Evolutionary conservation across 176 grass and related monocot species (phyloP), one percentile per base, ranked within the genome.

Genomic region (Oryza rufipogon): DNA sequence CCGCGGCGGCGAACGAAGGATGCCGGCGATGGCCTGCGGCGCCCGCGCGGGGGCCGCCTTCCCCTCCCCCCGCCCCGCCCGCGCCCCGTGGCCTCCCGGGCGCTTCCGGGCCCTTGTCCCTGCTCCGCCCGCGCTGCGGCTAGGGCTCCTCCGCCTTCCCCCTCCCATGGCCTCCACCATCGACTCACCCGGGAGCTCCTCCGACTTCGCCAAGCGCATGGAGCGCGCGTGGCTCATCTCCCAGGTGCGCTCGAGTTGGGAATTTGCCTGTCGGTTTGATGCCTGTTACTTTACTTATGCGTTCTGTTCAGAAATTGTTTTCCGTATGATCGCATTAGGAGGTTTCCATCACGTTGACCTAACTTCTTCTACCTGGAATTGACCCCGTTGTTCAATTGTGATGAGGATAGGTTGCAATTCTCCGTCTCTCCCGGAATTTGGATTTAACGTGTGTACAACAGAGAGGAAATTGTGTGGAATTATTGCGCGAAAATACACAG

Each of bases 221-320:
- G 93, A 95, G 42, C 91, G 80, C 54, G 91, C 81, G 17, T 96
- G 96, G 96, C 89, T 96, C 84, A 99, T 99, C 86, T 94, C 96
- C 84, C 81, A 99, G 91, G 96, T 95, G 39, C 56, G 15, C 26
- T 9, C 42, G 17, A 5, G 6, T 58, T 58, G 25, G 25, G 6
- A 1, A 14, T 30, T 39, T 73, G 56, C 22, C 68, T 44, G 11
- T 68, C 17, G 26, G 14, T 72, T 69, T 10, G 70, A 82, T 38
- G 36, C 36, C 36, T 38, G 36, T 38, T 38, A 38, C 5, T 38
- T 38, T 38, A 38, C 36, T 36, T 11, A 2, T 44, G 11, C 6
- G 45, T 49, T 17, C 23, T 30, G 9, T 49, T 74, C 51, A 74
- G 23, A 28, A 1, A 13, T 28, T 45, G 5, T 51, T 9, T 19